A percentile compares a stretch with the other conserved stretches of the same genome.
These are phyloP conservation scores for Bauhinia variegata DNA, from an alignment of 306 rosid genomes.

Conservation along the genomic window DNA sequence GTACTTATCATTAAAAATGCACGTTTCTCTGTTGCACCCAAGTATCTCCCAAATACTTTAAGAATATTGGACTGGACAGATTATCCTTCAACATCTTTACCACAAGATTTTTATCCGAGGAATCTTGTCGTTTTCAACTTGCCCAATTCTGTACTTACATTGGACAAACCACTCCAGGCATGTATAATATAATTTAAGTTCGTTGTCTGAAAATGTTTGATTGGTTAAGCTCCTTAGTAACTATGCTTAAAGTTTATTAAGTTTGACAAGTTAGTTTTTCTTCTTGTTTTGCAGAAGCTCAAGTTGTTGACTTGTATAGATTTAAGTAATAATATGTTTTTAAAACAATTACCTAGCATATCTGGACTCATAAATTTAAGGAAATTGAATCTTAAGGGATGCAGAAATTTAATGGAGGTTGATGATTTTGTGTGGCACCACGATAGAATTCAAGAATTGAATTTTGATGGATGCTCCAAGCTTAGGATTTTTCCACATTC, in stretches of 20 bases:
- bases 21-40: not conserved
- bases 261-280: too few relatives aligned
- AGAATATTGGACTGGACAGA: not conserved
- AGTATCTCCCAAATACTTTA: not conserved
- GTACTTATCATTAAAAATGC: not conserved
- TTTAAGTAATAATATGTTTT: not conserved
- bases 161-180: not conserved
- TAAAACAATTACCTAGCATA: not conserved
- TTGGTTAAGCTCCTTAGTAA: too few relatives aligned
- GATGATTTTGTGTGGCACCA: not conserved
- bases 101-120: not conserved
- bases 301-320: not conserved
- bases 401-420: not conserved
- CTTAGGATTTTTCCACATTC: not conserved
- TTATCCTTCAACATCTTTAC: not conserved
- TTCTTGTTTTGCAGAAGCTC: not conserved
- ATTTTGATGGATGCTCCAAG: not conserved
- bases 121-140: not conserved
- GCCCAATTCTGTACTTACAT: not conserved
- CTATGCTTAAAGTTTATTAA: too few relatives aligned
- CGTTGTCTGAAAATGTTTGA: too few relatives aligned
- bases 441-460: not conserved
- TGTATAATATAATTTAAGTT: not conserved
- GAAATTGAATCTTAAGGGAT: not conserved
- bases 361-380: not conserved